Percentiles rank a stretch among this genome's conserved stretches.
phyloP scores from a whole-genome alignment of 108 stramenopile species.

The Nitzschia sp. region DNA sequence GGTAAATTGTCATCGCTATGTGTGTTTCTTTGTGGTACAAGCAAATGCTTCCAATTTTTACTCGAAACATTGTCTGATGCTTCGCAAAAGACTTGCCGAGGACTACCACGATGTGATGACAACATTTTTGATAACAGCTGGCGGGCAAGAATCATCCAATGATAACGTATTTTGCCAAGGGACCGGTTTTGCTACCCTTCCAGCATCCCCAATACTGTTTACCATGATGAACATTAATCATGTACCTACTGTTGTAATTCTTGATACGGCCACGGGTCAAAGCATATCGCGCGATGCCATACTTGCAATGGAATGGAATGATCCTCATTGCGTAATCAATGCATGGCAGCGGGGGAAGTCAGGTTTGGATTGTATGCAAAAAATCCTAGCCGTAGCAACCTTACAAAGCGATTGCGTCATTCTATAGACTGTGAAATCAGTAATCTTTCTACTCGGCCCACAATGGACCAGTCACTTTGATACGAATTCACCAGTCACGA shows the following conservation, averaged over 20 bases:
- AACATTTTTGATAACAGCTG: conserved; percentile 23
- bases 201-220: conserved; percentile 13
- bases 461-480: too few species aligned
- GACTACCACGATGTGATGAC: conserved; percentile 32
- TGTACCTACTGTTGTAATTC: conserved; percentile 24
- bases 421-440: too few species aligned
- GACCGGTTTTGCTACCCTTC: conserved; percentile 25
- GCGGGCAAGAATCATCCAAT: neutral
- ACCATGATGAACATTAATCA: conserved; percentile 21
- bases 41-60: conserved; percentile 1
- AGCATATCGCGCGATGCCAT: conserved; percentile 14
- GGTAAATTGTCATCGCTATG: conserved; percentile 11
- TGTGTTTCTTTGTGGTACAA: conserved; percentile 32
- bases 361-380: conserved; percentile 17
- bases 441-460: too few species aligned
- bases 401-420: conserved; percentile 19
- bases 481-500: too few species aligned
- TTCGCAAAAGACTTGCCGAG: conserved; percentile 19
- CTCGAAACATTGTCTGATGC: conserved; percentile 20
- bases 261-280: conserved; percentile 24
- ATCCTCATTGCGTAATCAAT: conserved; percentile 24
- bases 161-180: conserved; percentile 26
- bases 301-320: conserved; percentile 28
- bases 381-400: neutral
- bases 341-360: conserved; percentile 27